Percentiles rank a stretch among this genome's conserved stretches.
phyloP scores from a whole-genome alignment of 768 basidiomycete genomes.

The Rhizopogon vulgaris region DNA sequence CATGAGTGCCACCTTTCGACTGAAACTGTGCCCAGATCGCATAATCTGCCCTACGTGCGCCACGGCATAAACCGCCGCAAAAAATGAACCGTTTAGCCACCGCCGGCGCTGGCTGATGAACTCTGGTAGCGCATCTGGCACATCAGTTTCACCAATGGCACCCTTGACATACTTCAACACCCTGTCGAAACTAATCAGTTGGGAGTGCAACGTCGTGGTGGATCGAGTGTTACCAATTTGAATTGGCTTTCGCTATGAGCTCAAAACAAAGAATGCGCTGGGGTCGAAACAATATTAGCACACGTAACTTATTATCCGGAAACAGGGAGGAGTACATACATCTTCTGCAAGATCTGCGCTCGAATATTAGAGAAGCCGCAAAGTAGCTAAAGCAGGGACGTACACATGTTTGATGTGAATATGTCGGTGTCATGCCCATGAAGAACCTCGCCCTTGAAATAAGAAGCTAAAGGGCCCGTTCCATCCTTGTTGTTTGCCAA shows the following conservation, averaged over 20 bases:
- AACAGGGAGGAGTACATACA: slow-evolving; percentile 34
- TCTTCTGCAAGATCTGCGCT: slow-evolving; percentile 82
- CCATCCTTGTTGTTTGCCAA: slow-evolving; percentile 80
- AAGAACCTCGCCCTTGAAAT: slow-evolving; percentile 92
- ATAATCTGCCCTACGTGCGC: slow-evolving; percentile 51
- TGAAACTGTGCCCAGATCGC: slow-evolving; percentile 54
- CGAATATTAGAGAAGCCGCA: slow-evolving; percentile 7
- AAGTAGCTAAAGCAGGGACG: slow-evolving; percentile 17
- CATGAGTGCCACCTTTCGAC: slow-evolving; percentile 69
- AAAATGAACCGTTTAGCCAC: slow-evolving; percentile 91
- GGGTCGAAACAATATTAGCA: slow-evolving; percentile 13
- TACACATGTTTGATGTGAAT: slow-evolving; percentile 96
- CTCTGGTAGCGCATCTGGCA: slow-evolving; percentile 87
- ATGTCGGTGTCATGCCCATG: slow-evolving; percentile 85
- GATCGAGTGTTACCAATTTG: slow-evolving; percentile 55
- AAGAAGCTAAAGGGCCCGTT: slow-evolving; percentile 85
- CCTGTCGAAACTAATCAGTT: slow-evolving; percentile 42
- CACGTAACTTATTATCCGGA: background rate
- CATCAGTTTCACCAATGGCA: slow-evolving; percentile 89
- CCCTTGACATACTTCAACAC: slow-evolving; percentile 95
- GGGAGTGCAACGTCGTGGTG: background rate
- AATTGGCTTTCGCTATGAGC: slow-evolving; percentile 70
- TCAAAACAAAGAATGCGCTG: slow-evolving; percentile 83
- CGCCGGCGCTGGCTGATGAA: slow-evolving; percentile 90
- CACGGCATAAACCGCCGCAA: slow-evolving; percentile 90